A percentile compares a stretch with the other conserved stretches of the same genome.
phyloP scores from a whole-genome alignment of 2,329 filamentous ascomycete genomes.

The Phoma sp. region DNA sequence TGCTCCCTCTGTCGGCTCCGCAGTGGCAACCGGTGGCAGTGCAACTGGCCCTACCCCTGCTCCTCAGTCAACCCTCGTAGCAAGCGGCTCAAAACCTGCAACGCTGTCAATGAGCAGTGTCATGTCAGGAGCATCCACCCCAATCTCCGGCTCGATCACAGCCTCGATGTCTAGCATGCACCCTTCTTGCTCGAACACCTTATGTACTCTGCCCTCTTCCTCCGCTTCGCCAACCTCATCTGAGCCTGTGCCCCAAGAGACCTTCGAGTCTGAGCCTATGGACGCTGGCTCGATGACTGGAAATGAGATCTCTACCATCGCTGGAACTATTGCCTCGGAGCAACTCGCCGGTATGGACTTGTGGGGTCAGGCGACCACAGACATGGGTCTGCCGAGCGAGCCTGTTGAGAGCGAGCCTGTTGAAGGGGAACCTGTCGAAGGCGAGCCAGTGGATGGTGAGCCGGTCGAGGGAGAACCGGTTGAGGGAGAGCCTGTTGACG shows the following conservation, averaged over 20 bases:
- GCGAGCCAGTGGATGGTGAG: not conserved
- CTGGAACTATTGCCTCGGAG: conserved; percentile 1
- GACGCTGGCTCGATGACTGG: conserved; percentile 12
- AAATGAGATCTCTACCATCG: conserved; percentile 8
- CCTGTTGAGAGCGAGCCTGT: not conserved
- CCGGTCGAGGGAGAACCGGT: not conserved
- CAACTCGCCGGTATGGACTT: conserved; percentile 3
- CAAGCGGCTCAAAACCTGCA: not conserved
- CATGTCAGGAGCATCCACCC: not conserved
- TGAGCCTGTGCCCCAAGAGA: conserved; percentile 3
- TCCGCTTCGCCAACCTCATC: conserved; percentile 4
- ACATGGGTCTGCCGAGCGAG: conserved; percentile 9
- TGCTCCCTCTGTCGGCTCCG: not conserved
- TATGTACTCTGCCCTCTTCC: conserved; percentile 10
- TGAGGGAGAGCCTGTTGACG: not conserved
- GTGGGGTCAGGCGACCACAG: conserved; percentile 10
- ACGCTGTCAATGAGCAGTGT: not conserved
- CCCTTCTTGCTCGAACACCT: conserved; percentile 16
- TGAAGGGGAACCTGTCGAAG: not conserved
- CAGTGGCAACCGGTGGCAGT: not conserved
- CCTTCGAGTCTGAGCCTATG: conserved; percentile 17
- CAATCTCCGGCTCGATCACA: not conserved
- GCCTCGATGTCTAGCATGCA: not conserved
- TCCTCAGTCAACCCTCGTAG: not conserved
- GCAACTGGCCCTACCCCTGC: not conserved